Evolutionary conservation across 257 asterid species (phyloP).

Genomic region (Penstemon newberryi): DNA sequence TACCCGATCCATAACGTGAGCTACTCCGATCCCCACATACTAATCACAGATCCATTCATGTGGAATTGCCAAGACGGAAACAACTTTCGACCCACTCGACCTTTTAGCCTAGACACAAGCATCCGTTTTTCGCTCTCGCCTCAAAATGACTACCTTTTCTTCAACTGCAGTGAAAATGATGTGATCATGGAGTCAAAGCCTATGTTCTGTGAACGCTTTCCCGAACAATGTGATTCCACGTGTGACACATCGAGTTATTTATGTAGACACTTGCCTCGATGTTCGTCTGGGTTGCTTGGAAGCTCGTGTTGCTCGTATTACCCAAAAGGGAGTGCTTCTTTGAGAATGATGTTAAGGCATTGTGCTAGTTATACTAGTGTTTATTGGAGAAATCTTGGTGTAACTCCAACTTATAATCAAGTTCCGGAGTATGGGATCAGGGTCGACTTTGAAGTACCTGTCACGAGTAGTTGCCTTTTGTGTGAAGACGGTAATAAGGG

Average conservation of each 20-base stretch:
- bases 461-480: conserved; percentile 57
- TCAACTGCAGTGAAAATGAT: conserved; percentile 73
- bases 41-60: conserved; percentile 69
- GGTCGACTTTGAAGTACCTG: conserved; percentile 88
- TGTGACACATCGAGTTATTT: conserved; percentile 85
- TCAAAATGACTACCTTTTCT: conserved; percentile 80
- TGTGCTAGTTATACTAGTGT: conserved; percentile 68
- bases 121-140: conserved; percentile 63
- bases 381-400: conserved; percentile 77
- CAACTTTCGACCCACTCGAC: conserved; percentile 62
- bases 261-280: conserved; percentile 75
- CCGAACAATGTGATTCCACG: conserved; percentile 87
- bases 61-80: conserved; percentile 75
- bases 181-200: conserved; percentile 80
- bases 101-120: conserved; percentile 87
- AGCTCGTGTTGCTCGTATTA: conserved; percentile 82
- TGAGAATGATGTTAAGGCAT: conserved; percentile 78
- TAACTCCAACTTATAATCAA: conserved; percentile 63
- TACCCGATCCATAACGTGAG: conserved; percentile 62
- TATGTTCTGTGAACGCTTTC: conserved; percentile 69
- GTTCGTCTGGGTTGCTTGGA: conserved; percentile 45
- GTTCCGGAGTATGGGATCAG: conserved; percentile 78
- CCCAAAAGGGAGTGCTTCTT: conserved; percentile 79
- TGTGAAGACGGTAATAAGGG: conserved; percentile 67
- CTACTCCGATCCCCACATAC: conserved; percentile 80